Base-by-base conservation (phyloP, 305 asterid genomes). In the Ruellia speciosa region DNA sequence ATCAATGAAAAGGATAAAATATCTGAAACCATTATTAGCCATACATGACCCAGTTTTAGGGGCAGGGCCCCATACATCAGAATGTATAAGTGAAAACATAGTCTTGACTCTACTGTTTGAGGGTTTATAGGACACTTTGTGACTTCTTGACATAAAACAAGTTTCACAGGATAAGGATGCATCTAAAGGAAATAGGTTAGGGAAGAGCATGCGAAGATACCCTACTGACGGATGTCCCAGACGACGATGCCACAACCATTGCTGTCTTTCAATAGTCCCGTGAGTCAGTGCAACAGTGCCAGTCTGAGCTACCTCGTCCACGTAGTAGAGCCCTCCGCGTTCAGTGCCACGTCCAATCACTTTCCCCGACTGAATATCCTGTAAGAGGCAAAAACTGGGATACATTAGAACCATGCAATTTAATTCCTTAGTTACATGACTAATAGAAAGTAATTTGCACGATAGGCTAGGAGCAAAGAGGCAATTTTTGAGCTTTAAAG, bases 11-110 rank as follows among this genome's bases (percentile, higher is more conserved):
- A 53, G 20, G 0, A 62, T 0, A 9, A 51, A 62, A 52, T 51
- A 62, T 10, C n/a, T 18, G 12, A 37, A 33, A 33, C n/a, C n/a
- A n/a, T n/a, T 33, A 3, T 33, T 33, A 8, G 4, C 37, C 37
- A 33, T 8, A 4, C 8, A 3, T 3, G 37, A 33, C 37, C n/a
- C n/a, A n/a, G n/a, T n/a, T n/a, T n/a, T n/a, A 37, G 19, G 45
- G 9, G 64, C 43, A 6, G 47, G 55, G 0, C 64, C 64, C 64
- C 64, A 59, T 12, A 59, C 20, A 59, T 59, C 55, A 14, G 64
- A 34, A 24, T 59, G 64, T 5, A 28, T 11, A 9, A 59, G 34
- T 0, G 31, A 47, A 31, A 59, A 59, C 35, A 58, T 58, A 18
- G 37, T 33, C 6, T 33, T 8, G 8, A 33, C 37, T 17, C 33